Evolutionary conservation across 2,329 filamentous ascomycete species (phyloP).

Genomic region (Sporothrix mexicana): DNA sequence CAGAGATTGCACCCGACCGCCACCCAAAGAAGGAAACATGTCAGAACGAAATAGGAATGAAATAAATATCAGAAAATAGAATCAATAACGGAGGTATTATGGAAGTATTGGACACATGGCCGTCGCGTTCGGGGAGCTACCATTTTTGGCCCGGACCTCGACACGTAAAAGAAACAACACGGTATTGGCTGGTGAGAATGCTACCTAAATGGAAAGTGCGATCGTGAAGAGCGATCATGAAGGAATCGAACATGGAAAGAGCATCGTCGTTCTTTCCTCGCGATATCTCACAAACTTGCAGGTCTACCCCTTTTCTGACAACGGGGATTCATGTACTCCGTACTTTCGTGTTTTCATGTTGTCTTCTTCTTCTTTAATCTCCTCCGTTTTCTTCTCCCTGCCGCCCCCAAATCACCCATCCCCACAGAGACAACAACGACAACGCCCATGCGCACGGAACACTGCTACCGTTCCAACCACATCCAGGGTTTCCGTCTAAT

Average conservation of each 20-base stretch:
- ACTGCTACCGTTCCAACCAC: background rate
- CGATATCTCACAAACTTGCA: background rate
- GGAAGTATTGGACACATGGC: background rate
- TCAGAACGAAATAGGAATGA: too few relatives aligned
- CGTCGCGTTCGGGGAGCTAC: background rate
- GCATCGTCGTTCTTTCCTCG: background rate
- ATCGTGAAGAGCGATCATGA: background rate
- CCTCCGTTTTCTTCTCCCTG: background rate
- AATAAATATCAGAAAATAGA: slow-evolving; percentile 12
- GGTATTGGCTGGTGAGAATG: background rate
- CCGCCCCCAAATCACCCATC: slow-evolving; percentile 11
- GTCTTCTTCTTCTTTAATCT: background rate
- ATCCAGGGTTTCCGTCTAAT: slow-evolving; percentile 26
- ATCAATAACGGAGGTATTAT: slow-evolving; percentile 6
- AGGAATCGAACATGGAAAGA: background rate
- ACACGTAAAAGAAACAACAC: slow-evolving; percentile 24
- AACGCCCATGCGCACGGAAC: slow-evolving; percentile 27
- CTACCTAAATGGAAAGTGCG: slow-evolving; percentile 6
- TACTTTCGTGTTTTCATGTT: too few relatives aligned
- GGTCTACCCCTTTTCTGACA: background rate
- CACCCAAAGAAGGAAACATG: background rate
- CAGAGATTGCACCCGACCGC: slow-evolving; percentile 28
- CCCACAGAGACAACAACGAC: slow-evolving; percentile 16
- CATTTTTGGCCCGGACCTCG: background rate
- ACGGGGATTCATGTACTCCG: too few relatives aligned